These are phyloP conservation scores for Tuber indicum DNA, from an alignment of 495 filamentous ascomycete species.

Conservation along the genomic window DNA sequence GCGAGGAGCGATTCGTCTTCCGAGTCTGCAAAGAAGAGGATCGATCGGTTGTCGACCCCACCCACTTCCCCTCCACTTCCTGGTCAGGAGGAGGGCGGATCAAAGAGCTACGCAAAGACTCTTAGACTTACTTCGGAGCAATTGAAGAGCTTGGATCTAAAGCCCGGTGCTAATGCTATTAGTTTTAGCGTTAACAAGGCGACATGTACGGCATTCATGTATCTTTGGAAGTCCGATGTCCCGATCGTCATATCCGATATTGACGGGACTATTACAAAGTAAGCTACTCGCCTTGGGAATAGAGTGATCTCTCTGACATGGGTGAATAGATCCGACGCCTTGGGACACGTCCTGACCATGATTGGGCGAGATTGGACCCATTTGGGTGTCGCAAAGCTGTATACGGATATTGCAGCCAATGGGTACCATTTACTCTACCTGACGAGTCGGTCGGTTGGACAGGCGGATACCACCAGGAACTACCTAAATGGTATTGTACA, in stretches of 20 bases:
- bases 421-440: conserved; percentile 99
- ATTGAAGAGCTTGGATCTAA: conserved; percentile 76
- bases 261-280: conserved; percentile 97
- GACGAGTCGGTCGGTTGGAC: conserved; percentile 86
- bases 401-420: conserved; percentile 89
- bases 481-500: conserved; percentile 88
- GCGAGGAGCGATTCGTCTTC: conserved; percentile 41
- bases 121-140: conserved; percentile 94
- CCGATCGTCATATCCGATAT: conserved; percentile 98
- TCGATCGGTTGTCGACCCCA: conserved; percentile 50
- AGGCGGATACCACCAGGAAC: conserved; percentile 81
- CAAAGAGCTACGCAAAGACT: conserved; percentile 91
- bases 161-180: conserved; percentile 79
- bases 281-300: conserved; percentile 23
- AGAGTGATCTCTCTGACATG: conserved; percentile 1
- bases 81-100: conserved; percentile 45
- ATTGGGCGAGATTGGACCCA: conserved; percentile 99
- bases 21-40: conserved; percentile 28
- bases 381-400: conserved; percentile 90
- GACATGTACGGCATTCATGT: conserved; percentile 87
- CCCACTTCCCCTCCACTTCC: conserved; percentile 65
- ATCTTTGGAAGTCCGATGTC: conserved; percentile 77
- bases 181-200: conserved; percentile 94
- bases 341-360: conserved; percentile 97
- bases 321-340: conserved; percentile 64